Evolutionary conservation across 2,329 filamentous ascomycete species (phyloP).

Genomic region (Aphanocladium album): DNA sequence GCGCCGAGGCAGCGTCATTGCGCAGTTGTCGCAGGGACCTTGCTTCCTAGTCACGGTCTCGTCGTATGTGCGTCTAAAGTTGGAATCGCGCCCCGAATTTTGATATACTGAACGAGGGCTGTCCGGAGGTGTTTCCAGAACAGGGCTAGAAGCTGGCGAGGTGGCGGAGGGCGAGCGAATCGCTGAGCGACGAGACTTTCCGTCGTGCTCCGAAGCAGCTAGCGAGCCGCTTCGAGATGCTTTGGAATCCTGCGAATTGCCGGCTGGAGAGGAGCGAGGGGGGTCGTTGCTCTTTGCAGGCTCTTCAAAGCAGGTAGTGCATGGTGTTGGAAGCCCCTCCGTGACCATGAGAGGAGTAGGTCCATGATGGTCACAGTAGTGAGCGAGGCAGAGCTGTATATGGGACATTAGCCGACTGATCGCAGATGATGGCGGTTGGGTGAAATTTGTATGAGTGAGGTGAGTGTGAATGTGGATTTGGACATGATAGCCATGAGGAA

Average conservation of each 20-base stretch:
- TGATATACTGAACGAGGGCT: slow-evolving; percentile 43
- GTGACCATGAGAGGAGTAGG: slow-evolving; percentile 67
- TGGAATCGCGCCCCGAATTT: slow-evolving; percentile 48
- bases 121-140: slow-evolving; percentile 53
- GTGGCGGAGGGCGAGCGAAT: slow-evolving; percentile 22
- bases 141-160: slow-evolving; percentile 32
- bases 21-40: slow-evolving; percentile 63
- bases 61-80: slow-evolving; percentile 59
- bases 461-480: not conserved
- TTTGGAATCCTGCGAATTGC: slow-evolving; percentile 36
- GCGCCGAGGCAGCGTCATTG: slow-evolving; percentile 53
- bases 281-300: slow-evolving; percentile 25
- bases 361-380: slow-evolving; percentile 67
- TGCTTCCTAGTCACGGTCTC: slow-evolving; percentile 60
- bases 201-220: slow-evolving; percentile 41
- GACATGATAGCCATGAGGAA: not conserved
- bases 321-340: slow-evolving; percentile 58
- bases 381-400: slow-evolving; percentile 61
- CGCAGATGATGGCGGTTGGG: not conserved
- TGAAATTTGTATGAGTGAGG: not conserved
- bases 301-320: slow-evolving; percentile 52
- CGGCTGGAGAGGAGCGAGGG: slow-evolving; percentile 36
- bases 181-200: slow-evolving; percentile 37
- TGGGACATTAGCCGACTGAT: slow-evolving; percentile 26
- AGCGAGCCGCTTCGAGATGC: slow-evolving; percentile 40